Evolutionary conservation across 257 asterid genomes (phyloP).

Genomic region (Petunia secreta): DNA sequence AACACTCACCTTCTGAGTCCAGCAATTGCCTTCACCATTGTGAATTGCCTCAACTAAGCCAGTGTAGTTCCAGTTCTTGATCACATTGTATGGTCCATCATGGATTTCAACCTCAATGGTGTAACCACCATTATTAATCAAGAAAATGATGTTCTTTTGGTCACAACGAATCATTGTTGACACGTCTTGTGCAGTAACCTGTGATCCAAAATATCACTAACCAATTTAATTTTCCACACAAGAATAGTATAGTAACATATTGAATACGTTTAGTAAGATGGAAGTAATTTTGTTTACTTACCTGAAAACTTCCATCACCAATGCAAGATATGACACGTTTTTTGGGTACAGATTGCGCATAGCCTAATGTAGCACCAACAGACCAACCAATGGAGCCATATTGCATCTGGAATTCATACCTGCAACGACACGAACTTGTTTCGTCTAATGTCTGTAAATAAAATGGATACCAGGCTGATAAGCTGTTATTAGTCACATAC

Average conservation of each 20-base stretch:
- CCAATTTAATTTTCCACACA: background rate
- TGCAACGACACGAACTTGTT: slow-evolving; percentile 62
- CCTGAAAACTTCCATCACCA: slow-evolving; percentile 87
- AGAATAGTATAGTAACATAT: background rate
- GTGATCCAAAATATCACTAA: background rate
- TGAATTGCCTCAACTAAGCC: slow-evolving; percentile 65
- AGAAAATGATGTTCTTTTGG: slow-evolving; percentile 63
- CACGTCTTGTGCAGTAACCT: slow-evolving; percentile 78
- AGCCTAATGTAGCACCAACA: slow-evolving; percentile 73
- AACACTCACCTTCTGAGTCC: slow-evolving; percentile 63
- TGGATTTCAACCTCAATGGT: slow-evolving; percentile 80
- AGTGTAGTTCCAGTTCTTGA: slow-evolving; percentile 75
- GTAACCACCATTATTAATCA: slow-evolving; percentile 78
- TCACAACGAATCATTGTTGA: slow-evolving; percentile 63
- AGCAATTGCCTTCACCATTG: slow-evolving; percentile 67
- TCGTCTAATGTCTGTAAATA: slow-evolving; percentile 33
- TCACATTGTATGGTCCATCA: slow-evolving; percentile 75
- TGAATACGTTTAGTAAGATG: background rate
- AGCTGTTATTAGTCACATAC: slow-evolving; percentile 39
- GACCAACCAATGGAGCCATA: slow-evolving; percentile 61
- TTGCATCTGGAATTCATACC: slow-evolving; percentile 83
- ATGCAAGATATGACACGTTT: slow-evolving; percentile 66
- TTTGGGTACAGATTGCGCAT: slow-evolving; percentile 60
- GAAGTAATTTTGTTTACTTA: slow-evolving; percentile 4
- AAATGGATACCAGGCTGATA: slow-evolving; percentile 10